Base-by-base conservation (phyloP, 306 rosid species). In the Rosa chinensis region DNA sequence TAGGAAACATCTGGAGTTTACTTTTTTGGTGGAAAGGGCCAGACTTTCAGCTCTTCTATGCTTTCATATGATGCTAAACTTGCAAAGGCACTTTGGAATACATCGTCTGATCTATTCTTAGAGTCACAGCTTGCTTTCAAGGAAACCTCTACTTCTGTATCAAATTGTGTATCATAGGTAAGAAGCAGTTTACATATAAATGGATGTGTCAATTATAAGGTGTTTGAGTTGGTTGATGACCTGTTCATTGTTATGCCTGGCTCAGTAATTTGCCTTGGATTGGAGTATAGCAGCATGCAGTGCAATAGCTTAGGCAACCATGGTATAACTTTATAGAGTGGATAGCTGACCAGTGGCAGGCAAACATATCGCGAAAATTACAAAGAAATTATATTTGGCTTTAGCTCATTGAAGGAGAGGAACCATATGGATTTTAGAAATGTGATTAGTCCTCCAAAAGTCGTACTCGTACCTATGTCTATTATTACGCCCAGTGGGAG, bases 21-120 rank as follows among this genome's bases (percentile, higher is more conserved):
- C n/a, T n/a, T n/a, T n/a, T n/a, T n/a, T n/a, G n/a, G n/a, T n/a
- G n/a, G n/a, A n/a, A n/a, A n/a, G n/a, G n/a, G n/a, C n/a, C n/a
- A n/a, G n/a, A n/a, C n/a, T n/a, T n/a, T n/a, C n/a, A n/a, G n/a
- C n/a, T n/a, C n/a, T n/a, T n/a, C n/a, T n/a, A n/a, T n/a, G n/a
- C n/a, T n/a, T n/a, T n/a, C n/a, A n/a, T n/a, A n/a, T 70, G 70
- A 95, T 44, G 45, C 82, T 40, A 80, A 84, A 79, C 88, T 91
- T 86, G 98, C 89, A 17, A 82, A 48, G 49, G 84, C 87, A 79
- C 99, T 91, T 75, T 95, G 99, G 99, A 86, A 80, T 58, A 86
- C 89, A 17, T 88, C 99, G 0, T 47, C 67, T 62, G 83, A 89
- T 81, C 83, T 94, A 75, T 72, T 89, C 76, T 81, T 66, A 20